phyloP scores from a whole-genome alignment of 371 early-diverging fungal genomes.

The Amoeboaphelidium protococcarum region DNA sequence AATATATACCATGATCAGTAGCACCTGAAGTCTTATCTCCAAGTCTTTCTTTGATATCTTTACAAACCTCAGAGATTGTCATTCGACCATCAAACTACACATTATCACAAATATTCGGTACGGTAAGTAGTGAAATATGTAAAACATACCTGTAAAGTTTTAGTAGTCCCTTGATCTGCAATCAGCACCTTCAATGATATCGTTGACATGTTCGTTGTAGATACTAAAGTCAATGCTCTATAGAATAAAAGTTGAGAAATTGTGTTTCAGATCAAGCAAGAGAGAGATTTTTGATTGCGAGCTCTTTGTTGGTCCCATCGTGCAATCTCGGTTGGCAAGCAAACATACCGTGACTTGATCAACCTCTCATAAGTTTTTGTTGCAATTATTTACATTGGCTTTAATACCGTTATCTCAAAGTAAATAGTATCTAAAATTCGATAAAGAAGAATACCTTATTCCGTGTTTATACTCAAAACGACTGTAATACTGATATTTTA shows the following conservation, averaged over 20 bases:
- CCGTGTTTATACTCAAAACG: too few species aligned
- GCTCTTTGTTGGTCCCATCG: too few species aligned
- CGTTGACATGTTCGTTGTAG: background rate
- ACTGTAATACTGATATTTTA: too few species aligned
- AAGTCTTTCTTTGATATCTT: conserved; percentile 19
- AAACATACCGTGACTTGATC: too few species aligned
- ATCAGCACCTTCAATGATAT: background rate
- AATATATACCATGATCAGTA: conserved; percentile 18
- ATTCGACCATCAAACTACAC: conserved; percentile 1
- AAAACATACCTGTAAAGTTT: background rate
- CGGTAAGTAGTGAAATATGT: background rate
- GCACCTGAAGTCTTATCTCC: conserved; percentile 13
- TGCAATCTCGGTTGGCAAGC: too few species aligned
- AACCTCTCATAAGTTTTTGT: too few species aligned
- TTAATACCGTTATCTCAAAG: too few species aligned
- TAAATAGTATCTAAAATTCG: too few species aligned
- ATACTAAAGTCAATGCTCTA: background rate
- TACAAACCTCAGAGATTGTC: conserved; percentile 17
- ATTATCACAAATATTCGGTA: background rate
- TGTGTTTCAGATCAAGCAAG: too few species aligned
- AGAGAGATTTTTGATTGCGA: too few species aligned
- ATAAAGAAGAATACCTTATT: too few species aligned
- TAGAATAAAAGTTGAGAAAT: background rate
- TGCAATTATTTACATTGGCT: too few species aligned
- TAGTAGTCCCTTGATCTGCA: background rate